A percentile compares a stretch with the other conserved stretches of the same genome.
These are phyloP conservation scores for Microbotryum violaceum DNA, from an alignment of 1,284 basidiomycete genomes.

Conservation along the genomic window DNA sequence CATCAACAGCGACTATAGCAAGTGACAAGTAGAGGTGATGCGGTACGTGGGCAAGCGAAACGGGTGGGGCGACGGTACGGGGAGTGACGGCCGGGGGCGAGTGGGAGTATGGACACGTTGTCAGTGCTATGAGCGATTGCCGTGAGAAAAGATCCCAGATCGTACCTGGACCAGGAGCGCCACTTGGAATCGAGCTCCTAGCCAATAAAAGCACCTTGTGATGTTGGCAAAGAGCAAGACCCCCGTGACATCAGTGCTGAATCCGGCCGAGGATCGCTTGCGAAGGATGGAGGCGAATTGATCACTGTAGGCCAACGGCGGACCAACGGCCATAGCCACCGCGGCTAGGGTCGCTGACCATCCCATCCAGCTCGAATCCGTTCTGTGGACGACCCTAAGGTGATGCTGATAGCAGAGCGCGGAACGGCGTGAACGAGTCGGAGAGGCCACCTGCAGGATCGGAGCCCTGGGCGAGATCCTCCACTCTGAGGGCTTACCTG, in stretches of 20 bases:
- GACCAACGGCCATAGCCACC: conserved; percentile 35
- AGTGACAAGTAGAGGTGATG: neutral
- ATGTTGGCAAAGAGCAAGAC: conserved; percentile 42
- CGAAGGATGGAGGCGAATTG: conserved; percentile 38
- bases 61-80: neutral
- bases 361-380: neutral
- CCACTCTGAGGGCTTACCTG: no score
- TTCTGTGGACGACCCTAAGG: neutral
- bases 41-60: neutral
- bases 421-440: neutral
- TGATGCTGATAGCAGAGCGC: neutral
- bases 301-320: conserved; percentile 45
- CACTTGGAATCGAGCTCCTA: neutral
- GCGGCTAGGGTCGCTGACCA: neutral
- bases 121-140: conserved; percentile 44
- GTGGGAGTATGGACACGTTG: no score
- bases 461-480: no score
- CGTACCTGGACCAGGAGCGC: conserved; percentile 10
- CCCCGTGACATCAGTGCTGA: conserved; percentile 43
- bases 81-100: no score
- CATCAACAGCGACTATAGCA: conserved; percentile 39
- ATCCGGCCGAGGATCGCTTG: conserved; percentile 43
- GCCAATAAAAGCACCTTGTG: conserved; percentile 37
- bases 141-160: conserved; percentile 45
- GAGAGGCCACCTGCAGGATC: no score